A percentile compares a stretch with the other conserved stretches of the same genome.
Evolutionary conservation across 768 basidiomycete genomes (phyloP).

Genomic region (Candolleomyces aberdarensis): DNA sequence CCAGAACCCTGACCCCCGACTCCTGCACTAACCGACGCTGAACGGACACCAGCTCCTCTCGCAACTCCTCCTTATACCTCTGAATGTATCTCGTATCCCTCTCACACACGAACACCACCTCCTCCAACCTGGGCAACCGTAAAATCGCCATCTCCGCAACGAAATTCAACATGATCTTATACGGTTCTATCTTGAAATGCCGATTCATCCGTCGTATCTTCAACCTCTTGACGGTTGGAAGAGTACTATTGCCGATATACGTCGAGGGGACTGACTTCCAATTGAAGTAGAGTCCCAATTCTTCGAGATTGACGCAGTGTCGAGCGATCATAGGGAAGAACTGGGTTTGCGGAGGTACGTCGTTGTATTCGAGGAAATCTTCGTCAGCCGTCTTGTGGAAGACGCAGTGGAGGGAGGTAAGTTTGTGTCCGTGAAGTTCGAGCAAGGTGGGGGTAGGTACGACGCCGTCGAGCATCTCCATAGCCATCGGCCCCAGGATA

Average conservation of each 20-base stretch:
- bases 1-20: no score
- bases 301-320: background rate
- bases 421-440: constrained; percentile 3
- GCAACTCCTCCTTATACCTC: no score
- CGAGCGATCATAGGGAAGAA: constrained; percentile 2
- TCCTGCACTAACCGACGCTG: no score
- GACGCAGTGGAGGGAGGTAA: background rate
- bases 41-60: no score
- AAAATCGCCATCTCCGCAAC: background rate
- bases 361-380: background rate
- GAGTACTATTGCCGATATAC: background rate
- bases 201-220: background rate
- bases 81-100: no score
- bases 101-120: no score
- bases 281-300: background rate
- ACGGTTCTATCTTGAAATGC: background rate
- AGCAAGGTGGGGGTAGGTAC: background rate
- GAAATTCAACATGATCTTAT: background rate
- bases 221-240: background rate
- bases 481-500: background rate
- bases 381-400: background rate
- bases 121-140: no score
- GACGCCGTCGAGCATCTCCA: background rate
- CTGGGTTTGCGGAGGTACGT: background rate
- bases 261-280: background rate